Conservation (phyloP, 768 basidiomycete genomes). For the Russula vinacea region DNA sequence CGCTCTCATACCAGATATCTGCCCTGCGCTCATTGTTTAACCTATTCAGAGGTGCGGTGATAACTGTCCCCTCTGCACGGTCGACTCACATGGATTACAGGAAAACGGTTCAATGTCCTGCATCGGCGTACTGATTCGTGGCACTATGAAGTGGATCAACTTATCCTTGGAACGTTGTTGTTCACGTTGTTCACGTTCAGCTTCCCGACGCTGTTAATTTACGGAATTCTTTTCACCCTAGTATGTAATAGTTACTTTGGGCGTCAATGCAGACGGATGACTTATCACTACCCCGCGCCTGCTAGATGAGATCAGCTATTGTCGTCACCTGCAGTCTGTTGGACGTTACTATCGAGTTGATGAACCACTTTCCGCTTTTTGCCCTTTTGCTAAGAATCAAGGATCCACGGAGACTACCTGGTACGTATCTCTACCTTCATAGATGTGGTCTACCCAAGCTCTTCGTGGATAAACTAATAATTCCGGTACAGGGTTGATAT, state of each 20-base stretch:
- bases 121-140: slow-evolving; percentile 86
- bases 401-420: slow-evolving; percentile 79
- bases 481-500: slow-evolving; percentile 13
- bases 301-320: slow-evolving; percentile 51
- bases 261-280: neutral
- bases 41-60: slow-evolving; percentile 73
- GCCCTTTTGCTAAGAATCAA: slow-evolving; percentile 79
- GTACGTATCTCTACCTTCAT: slow-evolving; percentile 39
- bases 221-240: slow-evolving; percentile 79
- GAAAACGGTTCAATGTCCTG: slow-evolving; percentile 84
- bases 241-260: slow-evolving; percentile 37
- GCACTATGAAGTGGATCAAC: slow-evolving; percentile 89
- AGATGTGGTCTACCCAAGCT: neutral
- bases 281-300: neutral
- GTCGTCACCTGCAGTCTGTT: slow-evolving; percentile 59
- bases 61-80: neutral
- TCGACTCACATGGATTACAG: slow-evolving; percentile 39
- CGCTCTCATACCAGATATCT: slow-evolving; percentile 60
- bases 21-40: slow-evolving; percentile 75
- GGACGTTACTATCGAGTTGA: slow-evolving; percentile 65
- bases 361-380: slow-evolving; percentile 94
- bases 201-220: slow-evolving; percentile 81
- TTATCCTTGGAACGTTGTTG: slow-evolving; percentile 89
- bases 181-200: slow-evolving; percentile 80
- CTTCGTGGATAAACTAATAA: neutral